A percentile compares a stretch with the other conserved stretches of the same genome.
Conservation (phyloP, 2,329 filamentous ascomycete species). For the Pestalotiopsis sp. region DNA sequence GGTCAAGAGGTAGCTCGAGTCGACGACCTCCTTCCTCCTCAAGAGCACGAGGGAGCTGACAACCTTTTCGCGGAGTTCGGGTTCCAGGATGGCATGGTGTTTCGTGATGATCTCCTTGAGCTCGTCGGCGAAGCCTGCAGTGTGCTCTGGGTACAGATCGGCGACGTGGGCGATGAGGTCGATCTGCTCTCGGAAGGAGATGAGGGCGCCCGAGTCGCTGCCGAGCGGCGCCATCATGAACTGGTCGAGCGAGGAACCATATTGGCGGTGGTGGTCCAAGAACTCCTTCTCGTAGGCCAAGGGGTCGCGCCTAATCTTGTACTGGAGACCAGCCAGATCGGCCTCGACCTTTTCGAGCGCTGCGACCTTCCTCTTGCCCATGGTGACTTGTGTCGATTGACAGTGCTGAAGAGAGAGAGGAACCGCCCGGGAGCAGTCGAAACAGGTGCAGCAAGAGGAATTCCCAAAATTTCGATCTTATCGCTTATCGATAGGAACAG, state of each 20-base stretch:
- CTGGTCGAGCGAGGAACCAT: conserved; percentile 87
- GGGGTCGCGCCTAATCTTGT: conserved; percentile 88
- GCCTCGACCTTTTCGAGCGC: conserved; percentile 96
- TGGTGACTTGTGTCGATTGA: conserved; percentile 37
- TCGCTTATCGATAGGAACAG: conserved; percentile 5
- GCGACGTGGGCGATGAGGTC: conserved; percentile 93
- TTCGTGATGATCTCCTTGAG: conserved; percentile 78
- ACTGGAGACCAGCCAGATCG: conserved; percentile 85
- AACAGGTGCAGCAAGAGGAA: neutral
- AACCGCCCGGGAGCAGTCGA: neutral
- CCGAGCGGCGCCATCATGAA: conserved; percentile 83
- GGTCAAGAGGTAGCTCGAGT: conserved; percentile 81
- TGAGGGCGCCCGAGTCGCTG: conserved; percentile 75
- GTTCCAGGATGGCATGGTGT: conserved; percentile 81
- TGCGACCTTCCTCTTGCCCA: conserved; percentile 87
- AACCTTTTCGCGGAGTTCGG: conserved; percentile 89
- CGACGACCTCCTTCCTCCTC: conserved; percentile 87
- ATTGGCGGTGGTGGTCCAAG: conserved; percentile 84
- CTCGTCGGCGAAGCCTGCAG: conserved; percentile 75
- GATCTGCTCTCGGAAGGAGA: conserved; percentile 87
- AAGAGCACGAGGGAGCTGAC: conserved; percentile 88
- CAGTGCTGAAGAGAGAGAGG: neutral
- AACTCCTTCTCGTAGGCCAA: conserved; percentile 91
- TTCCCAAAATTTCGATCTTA: conserved; percentile 12
- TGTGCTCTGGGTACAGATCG: conserved; percentile 87